These are phyloP conservation scores for Plasmopara viticola DNA, from an alignment of 352 stramenopile species.

Conservation along the genomic window DNA sequence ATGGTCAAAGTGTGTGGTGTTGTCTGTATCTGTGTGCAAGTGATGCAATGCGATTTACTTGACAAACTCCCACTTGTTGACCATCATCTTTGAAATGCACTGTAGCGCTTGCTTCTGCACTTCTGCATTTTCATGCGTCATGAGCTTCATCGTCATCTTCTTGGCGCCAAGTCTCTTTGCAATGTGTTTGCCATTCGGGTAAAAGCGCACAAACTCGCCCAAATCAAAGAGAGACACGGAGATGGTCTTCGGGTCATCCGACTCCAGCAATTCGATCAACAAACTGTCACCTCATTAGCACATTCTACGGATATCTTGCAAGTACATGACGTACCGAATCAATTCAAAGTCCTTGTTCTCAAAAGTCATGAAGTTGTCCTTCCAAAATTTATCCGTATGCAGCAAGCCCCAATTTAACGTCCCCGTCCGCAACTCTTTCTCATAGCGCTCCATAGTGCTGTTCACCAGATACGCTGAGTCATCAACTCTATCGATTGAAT, in stretches of 20 bases:
- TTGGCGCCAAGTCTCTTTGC: slow-evolving; percentile 95
- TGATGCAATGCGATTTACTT: slow-evolving; percentile 54
- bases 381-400: slow-evolving; percentile 98
- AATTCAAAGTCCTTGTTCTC: slow-evolving; percentile 95
- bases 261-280: slow-evolving; percentile 91
- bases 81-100: slow-evolving; percentile 98
- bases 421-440: slow-evolving; percentile 93
- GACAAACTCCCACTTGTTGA: slow-evolving; percentile 97
- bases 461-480: not conserved
- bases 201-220: slow-evolving; percentile 97
- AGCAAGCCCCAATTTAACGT: slow-evolving; percentile 93
- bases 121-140: slow-evolving; percentile 93
- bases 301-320: not conserved
- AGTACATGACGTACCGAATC: slow-evolving; percentile 51
- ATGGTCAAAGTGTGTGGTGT: not conserved
- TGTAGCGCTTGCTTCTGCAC: slow-evolving; percentile 97
- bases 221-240: slow-evolving; percentile 96
- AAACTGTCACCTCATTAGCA: slow-evolving; percentile 43
- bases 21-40: no score
- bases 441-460: slow-evolving; percentile 95
- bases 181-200: slow-evolving; percentile 94
- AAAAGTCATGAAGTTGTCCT: slow-evolving; percentile 96
- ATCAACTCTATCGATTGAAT: not conserved
- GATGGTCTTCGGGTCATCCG: slow-evolving; percentile 91
- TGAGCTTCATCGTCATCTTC: slow-evolving; percentile 95